Conservation (phyloP, 2,329 filamentous ascomycete genomes). For the Aspergillus sclerotialis region DNA sequence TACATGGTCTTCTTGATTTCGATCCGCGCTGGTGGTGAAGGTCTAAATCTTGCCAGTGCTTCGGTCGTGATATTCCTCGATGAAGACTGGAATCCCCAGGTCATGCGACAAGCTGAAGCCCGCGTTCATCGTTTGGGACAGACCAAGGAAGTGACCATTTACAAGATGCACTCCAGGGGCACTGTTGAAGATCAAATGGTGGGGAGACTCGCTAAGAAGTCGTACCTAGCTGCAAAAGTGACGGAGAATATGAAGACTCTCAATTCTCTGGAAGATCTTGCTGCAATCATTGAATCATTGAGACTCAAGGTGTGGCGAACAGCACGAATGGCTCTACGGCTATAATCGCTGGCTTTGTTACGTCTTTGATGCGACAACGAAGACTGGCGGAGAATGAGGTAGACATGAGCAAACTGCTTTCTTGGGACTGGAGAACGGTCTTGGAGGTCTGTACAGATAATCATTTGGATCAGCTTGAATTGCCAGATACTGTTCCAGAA, state of each 20-base stretch:
- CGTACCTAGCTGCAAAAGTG: conserved; percentile 55
- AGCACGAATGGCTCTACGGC: no score
- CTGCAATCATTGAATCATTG: no score
- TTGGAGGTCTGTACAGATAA: conserved; percentile 19
- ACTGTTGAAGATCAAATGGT: conserved; percentile 56
- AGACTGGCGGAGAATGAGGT: conserved; percentile 34
- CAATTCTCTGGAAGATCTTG: background rate
- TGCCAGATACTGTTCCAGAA: no score
- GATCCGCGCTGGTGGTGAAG: conserved; percentile 49
- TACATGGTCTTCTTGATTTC: conserved; percentile 52
- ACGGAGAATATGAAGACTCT: conserved; percentile 51
- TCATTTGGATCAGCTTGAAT: background rate
- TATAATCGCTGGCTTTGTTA: no score
- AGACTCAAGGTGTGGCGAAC: no score
- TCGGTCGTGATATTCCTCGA: conserved; percentile 53
- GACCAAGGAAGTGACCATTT: conserved; percentile 47
- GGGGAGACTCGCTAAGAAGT: conserved; percentile 53
- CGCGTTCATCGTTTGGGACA: conserved; percentile 51
- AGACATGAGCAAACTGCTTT: conserved; percentile 50
- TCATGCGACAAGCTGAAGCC: conserved; percentile 49
- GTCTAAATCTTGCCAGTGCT: conserved; percentile 49
- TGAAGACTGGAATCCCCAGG: conserved; percentile 50
- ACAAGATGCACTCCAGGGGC: conserved; percentile 50
- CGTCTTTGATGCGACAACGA: no score
- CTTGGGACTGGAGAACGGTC: conserved; percentile 42